Evolutionary conservation across 345 rosid genomes (phyloP), one percentile per base, ranked within the genome.

Genomic region (Pistacia atlantica): DNA sequence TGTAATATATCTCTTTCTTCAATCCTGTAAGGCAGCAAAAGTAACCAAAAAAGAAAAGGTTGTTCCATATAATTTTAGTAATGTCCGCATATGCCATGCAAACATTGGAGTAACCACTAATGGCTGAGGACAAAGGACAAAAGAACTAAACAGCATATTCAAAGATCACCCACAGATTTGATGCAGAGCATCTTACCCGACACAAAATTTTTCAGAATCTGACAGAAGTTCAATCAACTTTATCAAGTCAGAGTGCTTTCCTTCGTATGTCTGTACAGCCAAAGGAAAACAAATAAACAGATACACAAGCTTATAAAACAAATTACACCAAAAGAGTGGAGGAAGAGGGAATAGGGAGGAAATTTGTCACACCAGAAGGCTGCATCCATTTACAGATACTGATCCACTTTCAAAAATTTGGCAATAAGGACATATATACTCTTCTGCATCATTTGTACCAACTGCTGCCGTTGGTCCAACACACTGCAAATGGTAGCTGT

Each of bases 401-500:
- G 80, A 73, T 60, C 79, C 84, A 74, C 71, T 61, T 70, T 77
- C 58, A 54, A 76, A 65, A 66, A 74, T 78, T 72, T 28, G 81
- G 81, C 97, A 88, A 79, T 83, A 86, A 49, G 81, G 77, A 77
- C 97, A 91, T 63, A 76, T 14, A 79, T 72, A 86, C 1, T 25
- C 63, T 71, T 83, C 80, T 64, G 74, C 45, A 59, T 38, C 67
- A 75, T 79, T 72, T 38, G 14, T 65, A 68, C 78, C 56, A 71
- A 25, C 80, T 76, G 64, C 80, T 75, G 64, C 35, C 71, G 75
- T 65, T 20, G 74, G 64, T 66, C 84, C 84, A 5, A 91, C 68
- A 78, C 96, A 91, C 68, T 14, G 86, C 78, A 79, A 65, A 65
- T 89, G 93, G 79, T 88, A 91, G 90, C 97, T 91, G 91, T 72